A percentile compares a stretch with the other conserved stretches of the same genome.
Conservation (phyloP, 2,329 filamentous ascomycete species). For the Teratosphaeriaceae sp. region DNA sequence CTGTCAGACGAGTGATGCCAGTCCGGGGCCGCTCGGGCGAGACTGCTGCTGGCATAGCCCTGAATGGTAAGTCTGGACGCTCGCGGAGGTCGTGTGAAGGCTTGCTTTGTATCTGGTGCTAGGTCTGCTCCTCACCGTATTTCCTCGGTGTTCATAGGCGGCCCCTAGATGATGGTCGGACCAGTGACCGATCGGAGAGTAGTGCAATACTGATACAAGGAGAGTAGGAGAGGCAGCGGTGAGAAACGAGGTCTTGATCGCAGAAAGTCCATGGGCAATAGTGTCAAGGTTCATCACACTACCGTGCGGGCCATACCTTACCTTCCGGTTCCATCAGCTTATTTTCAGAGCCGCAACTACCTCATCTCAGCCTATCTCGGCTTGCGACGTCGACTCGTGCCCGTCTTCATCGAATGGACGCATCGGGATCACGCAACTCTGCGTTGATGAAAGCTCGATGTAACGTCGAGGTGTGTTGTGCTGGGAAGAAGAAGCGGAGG, state of each 20-base stretch:
- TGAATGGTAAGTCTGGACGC: neutral
- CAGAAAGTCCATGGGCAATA: too few species aligned
- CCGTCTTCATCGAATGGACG: neutral
- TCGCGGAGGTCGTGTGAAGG: neutral
- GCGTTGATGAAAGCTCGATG: neutral
- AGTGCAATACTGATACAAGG: too few species aligned
- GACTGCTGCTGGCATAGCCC: constrained; percentile 38
- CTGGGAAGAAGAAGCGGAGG: neutral
- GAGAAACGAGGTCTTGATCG: too few species aligned
- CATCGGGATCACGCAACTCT: neutral
- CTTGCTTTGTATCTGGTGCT: neutral
- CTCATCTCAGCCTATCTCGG: constrained; percentile 1
- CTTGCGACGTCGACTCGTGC: neutral
- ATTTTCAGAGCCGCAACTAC: neutral
- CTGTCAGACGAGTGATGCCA: constrained; percentile 56
- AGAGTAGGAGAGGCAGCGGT: too few species aligned
- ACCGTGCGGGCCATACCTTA: too few species aligned
- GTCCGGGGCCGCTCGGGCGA: constrained; percentile 32
- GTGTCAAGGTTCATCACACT: too few species aligned
- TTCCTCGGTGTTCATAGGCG: too few species aligned
- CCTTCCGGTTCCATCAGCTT: too few species aligned
- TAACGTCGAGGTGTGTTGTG: neutral
- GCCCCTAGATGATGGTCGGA: too few species aligned
- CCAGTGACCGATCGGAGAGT: too few species aligned
- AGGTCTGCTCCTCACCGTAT: too few species aligned